phyloP scores from a whole-genome alignment of 129 eudicot genomes.

The Oenanthe sinensis region DNA sequence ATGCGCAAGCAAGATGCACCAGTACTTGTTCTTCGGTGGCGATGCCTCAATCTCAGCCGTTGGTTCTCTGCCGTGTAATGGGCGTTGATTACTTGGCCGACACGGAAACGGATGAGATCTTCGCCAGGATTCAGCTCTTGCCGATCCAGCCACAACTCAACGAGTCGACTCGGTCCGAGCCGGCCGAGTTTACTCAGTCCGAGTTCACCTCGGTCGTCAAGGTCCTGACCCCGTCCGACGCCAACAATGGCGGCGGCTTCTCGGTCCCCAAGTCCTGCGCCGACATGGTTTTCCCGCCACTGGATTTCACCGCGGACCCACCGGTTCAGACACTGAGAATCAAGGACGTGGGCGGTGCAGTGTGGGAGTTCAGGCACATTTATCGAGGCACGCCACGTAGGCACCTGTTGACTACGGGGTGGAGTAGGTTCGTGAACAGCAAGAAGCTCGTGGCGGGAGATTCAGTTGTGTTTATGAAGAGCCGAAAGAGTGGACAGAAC shows the following conservation, averaged over 20 bases:
- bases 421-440: conserved; percentile 32
- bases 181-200: neutral
- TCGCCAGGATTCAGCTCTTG: conserved; percentile 30
- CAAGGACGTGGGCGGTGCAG: conserved; percentile 35
- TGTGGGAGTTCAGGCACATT: conserved; percentile 72
- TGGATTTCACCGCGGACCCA: conserved; percentile 51
- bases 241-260: conserved; percentile 93
- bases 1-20: conserved; percentile 46
- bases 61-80: conserved; percentile 36
- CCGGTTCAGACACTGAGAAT: conserved; percentile 54
- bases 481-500: conserved; percentile 18
- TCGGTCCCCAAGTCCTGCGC: conserved; percentile 83
- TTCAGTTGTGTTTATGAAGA: conserved; percentile 58
- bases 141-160: conserved; percentile 11
- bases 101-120: conserved; percentile 43
- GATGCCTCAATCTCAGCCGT: conserved; percentile 16
- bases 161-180: neutral
- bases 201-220: conserved; percentile 47
- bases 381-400: conserved; percentile 81
- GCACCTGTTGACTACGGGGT: conserved; percentile 50
- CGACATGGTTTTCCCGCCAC: conserved; percentile 54
- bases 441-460: conserved; percentile 80
- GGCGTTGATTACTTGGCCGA: conserved; percentile 31
- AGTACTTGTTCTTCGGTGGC: conserved; percentile 9
- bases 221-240: conserved; percentile 76